A percentile compares a stretch with the other conserved stretches of the same genome.
phyloP scores from a whole-genome alignment of 2,329 filamentous ascomycete genomes.

The Trichoderma cornu-damae region DNA sequence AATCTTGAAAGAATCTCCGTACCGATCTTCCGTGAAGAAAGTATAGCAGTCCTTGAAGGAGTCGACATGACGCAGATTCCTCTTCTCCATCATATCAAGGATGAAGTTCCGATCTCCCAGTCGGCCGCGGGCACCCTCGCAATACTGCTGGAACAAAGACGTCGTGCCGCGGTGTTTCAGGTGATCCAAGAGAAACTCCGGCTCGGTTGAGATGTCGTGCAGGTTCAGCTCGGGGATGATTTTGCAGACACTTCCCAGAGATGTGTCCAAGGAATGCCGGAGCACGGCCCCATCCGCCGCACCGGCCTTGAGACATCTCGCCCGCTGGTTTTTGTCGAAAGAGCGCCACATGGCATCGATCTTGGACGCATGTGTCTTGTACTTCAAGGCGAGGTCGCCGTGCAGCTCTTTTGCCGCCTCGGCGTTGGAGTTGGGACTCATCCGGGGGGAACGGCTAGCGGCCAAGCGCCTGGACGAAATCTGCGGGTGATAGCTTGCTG shows the following conservation, averaged over 20 bases:
- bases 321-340: constrained; percentile 33
- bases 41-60: constrained; percentile 32
- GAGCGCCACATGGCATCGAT: constrained; percentile 39
- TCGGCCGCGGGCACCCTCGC: constrained; percentile 26
- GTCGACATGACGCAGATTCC: constrained; percentile 30
- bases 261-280: constrained; percentile 32
- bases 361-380: constrained; percentile 31
- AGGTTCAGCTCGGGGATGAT: constrained; percentile 43
- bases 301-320: constrained; percentile 33
- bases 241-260: constrained; percentile 36
- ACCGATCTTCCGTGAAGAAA: constrained; percentile 33
- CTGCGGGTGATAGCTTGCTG: not conserved
- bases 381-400: constrained; percentile 37
- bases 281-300: constrained; percentile 32
- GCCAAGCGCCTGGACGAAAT: not conserved
- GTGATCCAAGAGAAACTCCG: constrained; percentile 31
- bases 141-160: constrained; percentile 33
- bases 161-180: constrained; percentile 37
- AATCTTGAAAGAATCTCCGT: constrained; percentile 35
- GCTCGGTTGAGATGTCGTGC: constrained; percentile 31
- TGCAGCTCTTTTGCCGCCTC: constrained; percentile 28
- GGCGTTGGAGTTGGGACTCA: not conserved
- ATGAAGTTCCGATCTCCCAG: constrained; percentile 37
- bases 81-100: constrained; percentile 31
- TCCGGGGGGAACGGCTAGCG: not conserved